Base-by-base conservation (phyloP, 2,329 filamentous ascomycete species). In the Paracorniculantispora psalliotae region DNA sequence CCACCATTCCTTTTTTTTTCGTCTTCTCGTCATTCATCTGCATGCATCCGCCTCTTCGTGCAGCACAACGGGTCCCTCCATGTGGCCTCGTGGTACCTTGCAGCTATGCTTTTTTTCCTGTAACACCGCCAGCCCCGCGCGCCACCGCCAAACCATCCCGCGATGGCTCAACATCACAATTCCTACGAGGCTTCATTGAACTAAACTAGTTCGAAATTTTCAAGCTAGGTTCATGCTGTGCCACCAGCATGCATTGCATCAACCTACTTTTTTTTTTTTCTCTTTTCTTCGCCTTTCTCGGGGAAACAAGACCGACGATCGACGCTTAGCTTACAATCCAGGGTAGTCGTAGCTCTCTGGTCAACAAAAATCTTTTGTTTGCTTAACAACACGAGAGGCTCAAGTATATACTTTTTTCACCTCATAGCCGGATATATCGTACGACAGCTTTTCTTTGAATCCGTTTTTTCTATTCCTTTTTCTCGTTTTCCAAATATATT, bases 41-140 rank as follows among this genome's bases (percentile, higher is more conserved):
- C 6, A 41, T 41, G 6, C 17, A 41, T 17, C 5, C 4, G 12
- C 17, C 37, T 13, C 15, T 15, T 41, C 4, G 7, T 17, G 12
- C 9, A 25, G 21, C 12, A 47, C 15, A 12, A 41, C 49, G 19
- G 23, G 23, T 30, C 23, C n/a, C n/a, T 23, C 50, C 51, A 35
- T 46, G 51, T 46, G 51, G 35, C 51, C 50, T 46, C n/a, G 51
- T 54, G 41, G 51, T 35, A 46, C 51, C 51, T 54, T 3, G 47
- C 28, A 48, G 7, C 21, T 30, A 28, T 13, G 26, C 9, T 26
- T 17, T 8, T 41, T 41, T 46, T 46, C 25, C 39, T 54, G 51
- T 46, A 28, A 54, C 51, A 46, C 39, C 12, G n/a, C 12, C 25
- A 13, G n/a, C 26, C 39, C 50, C 35, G 5, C 35, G 4, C 46